Percentiles rank a stretch among this genome's conserved stretches.
These are phyloP conservation scores for Leptosphaerulina australis DNA, from an alignment of 2,329 filamentous ascomycete genomes.

Conservation along the genomic window DNA sequence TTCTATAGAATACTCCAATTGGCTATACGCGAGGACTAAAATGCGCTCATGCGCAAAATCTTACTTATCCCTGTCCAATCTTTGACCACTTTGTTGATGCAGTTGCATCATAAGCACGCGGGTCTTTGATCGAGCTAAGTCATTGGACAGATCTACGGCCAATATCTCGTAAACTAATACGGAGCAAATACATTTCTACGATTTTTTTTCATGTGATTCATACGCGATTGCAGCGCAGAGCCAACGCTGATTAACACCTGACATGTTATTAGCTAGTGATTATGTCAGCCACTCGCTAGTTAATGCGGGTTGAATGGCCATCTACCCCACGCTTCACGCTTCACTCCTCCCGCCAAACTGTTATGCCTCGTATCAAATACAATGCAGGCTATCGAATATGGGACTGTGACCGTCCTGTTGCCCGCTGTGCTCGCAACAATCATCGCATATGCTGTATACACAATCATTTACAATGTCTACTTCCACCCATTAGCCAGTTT, in stretches of 20 bases:
- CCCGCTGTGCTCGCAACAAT: slow-evolving; percentile 19
- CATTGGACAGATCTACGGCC: background rate
- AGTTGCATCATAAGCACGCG: no score
- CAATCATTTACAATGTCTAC: slow-evolving; percentile 45
- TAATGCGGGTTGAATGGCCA: background rate
- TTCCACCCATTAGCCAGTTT: slow-evolving; percentile 53
- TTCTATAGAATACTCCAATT: background rate
- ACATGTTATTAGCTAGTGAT: background rate
- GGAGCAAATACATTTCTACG: no score
- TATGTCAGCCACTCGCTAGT: slow-evolving; percentile 5
- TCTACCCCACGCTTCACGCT: background rate
- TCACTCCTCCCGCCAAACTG: background rate
- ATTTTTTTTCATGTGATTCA: background rate
- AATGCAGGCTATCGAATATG: slow-evolving; percentile 5
- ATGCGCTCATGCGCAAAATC: background rate
- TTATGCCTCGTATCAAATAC: background rate
- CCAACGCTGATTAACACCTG: background rate
- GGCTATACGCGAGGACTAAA: background rate
- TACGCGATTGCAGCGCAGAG: background rate
- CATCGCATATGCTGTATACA: slow-evolving; percentile 25
- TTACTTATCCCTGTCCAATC: background rate
- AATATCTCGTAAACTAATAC: no score
- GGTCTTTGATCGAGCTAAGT: no score
- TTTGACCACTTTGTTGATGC: background rate
- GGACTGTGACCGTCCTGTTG: slow-evolving; percentile 16